phyloP scores from a whole-genome alignment of 257 asterid species.

The Cordia subcordata region DNA sequence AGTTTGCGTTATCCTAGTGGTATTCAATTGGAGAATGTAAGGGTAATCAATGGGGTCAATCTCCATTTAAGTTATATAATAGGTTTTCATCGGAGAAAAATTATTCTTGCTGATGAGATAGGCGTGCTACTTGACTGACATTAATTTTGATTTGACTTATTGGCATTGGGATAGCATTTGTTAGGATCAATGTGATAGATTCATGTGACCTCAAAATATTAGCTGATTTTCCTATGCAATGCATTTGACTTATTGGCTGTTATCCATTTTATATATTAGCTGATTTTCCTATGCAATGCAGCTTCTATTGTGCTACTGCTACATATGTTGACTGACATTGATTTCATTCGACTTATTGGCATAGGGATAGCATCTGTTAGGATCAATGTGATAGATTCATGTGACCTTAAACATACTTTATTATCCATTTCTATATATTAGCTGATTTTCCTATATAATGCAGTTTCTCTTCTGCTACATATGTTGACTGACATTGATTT shows the following conservation, averaged over 20 bases:
- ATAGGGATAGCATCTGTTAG: background rate
- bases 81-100: background rate
- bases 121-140: background rate
- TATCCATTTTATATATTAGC: no score
- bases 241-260: no score
- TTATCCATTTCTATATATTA: no score
- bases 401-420: no score
- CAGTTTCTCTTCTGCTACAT: no score
- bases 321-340: constrained; percentile 1
- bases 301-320: no score
- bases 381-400: background rate
- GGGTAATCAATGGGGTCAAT: background rate
- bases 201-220: no score
- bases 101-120: constrained; percentile 5
- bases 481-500: constrained; percentile 4
- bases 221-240: background rate
- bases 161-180: background rate
- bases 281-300: no score
- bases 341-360: background rate
- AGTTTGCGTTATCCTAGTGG: constrained; percentile 43
- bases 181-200: background rate
- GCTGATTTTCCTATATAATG: background rate
- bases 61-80: background rate
- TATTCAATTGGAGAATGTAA: background rate
- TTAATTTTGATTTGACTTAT: background rate